These are phyloP conservation scores for Lactarius sp. DNA, from an alignment of 768 basidiomycete genomes.

Conservation along the genomic window DNA sequence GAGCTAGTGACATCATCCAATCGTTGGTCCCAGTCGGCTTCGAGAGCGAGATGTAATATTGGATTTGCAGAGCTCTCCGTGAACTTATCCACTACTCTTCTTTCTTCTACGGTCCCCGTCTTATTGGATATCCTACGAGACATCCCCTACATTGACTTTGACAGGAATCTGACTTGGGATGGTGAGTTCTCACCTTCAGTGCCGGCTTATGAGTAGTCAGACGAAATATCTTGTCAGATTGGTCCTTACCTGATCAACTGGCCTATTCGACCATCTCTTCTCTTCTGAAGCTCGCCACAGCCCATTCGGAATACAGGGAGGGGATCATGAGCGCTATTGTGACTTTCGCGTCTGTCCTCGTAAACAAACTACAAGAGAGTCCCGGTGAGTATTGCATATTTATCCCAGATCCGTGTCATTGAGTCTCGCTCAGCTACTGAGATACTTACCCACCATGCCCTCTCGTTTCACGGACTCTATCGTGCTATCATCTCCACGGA, in stretches of 20 bases:
- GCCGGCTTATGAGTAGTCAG: background rate
- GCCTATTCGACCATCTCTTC: conserved; percentile 76
- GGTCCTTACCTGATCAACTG: conserved; percentile 83
- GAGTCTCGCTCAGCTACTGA: conserved; percentile 47
- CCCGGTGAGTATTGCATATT: conserved; percentile 42
- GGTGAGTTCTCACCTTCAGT: conserved; percentile 40
- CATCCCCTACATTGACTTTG: conserved; percentile 72
- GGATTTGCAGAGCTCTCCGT: conserved; percentile 77
- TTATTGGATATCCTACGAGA: conserved; percentile 67
- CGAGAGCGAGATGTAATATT: conserved; percentile 72
- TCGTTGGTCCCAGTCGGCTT: conserved; percentile 47
- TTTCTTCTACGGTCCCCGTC: conserved; percentile 49
- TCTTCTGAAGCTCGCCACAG: conserved; percentile 58
- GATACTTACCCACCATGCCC: conserved; percentile 69
- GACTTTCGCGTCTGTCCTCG: conserved; percentile 51
- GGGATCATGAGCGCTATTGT: conserved; percentile 56
- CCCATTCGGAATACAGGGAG: conserved; percentile 45
- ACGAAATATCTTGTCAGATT: conserved; percentile 46
- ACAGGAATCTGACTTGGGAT: conserved; percentile 72
- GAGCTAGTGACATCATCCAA: background rate
- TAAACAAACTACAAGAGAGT: conserved; percentile 49
- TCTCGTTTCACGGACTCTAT: conserved; percentile 81
- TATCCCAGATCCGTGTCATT: background rate
- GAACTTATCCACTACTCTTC: conserved; percentile 52
- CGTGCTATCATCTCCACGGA: conserved; percentile 77